Evolutionary conservation across 768 basidiomycete genomes (phyloP).

Genomic region (Lactarius akahatsu): DNA sequence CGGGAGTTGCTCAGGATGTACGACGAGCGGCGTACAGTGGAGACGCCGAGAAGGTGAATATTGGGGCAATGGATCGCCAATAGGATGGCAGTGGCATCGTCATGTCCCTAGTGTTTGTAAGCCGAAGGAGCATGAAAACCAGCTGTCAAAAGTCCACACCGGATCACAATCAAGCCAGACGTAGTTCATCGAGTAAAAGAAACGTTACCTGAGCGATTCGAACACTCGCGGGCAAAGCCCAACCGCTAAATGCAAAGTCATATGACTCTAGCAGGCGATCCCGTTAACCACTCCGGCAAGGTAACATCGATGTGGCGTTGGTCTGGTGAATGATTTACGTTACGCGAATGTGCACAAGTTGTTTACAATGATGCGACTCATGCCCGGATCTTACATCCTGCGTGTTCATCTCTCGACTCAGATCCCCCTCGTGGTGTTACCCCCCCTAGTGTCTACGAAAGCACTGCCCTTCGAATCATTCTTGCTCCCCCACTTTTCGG

Average conservation of each 20-base stretch:
- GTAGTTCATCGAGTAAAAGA: conserved; percentile 31
- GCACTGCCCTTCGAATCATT: conserved; percentile 25
- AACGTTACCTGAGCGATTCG: conserved; percentile 61
- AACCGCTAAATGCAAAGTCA: conserved; percentile 45
- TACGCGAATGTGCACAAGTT: background rate
- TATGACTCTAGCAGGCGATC: conserved; percentile 43
- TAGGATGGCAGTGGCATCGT: conserved; percentile 84
- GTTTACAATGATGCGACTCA: background rate
- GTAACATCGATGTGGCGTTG: conserved; percentile 47
- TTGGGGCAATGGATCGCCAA: conserved; percentile 66
- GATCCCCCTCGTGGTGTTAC: conserved; percentile 17
- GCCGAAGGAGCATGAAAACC: background rate
- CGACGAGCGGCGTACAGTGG: conserved; percentile 55
- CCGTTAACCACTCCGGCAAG: conserved; percentile 94
- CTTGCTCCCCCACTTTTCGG: conserved; percentile 32
- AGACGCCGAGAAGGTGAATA: conserved; percentile 75
- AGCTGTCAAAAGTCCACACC: conserved; percentile 28
- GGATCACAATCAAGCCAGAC: conserved; percentile 42
- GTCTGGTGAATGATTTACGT: background rate
- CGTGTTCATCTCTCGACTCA: conserved; percentile 10
- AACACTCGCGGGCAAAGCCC: conserved; percentile 62
- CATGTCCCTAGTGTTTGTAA: conserved; percentile 62
- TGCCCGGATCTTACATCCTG: background rate
- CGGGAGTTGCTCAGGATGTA: conserved; percentile 1
- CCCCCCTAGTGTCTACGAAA: conserved; percentile 23